Evolutionary conservation across 345 rosid genomes (phyloP).

Genomic region (Gossypium sturtianum): DNA sequence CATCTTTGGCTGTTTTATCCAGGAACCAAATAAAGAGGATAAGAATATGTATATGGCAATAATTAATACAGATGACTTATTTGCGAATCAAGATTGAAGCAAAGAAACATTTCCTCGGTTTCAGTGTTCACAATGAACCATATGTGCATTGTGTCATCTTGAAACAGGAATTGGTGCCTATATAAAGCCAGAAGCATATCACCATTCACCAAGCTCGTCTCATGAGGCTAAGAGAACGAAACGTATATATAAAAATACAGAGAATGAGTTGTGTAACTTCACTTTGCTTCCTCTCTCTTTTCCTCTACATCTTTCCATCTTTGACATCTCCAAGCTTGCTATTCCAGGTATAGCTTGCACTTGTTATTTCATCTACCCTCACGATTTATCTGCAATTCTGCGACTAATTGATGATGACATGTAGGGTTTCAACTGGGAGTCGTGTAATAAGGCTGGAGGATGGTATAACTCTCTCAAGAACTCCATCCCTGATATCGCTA

Average conservation of each 20-base stretch:
- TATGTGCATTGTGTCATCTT: background rate
- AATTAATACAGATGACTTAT: background rate
- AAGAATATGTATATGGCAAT: background rate
- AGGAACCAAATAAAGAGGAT: background rate
- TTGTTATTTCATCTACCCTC: background rate
- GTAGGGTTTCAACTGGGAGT: slow-evolving; percentile 93
- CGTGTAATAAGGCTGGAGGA: slow-evolving; percentile 59
- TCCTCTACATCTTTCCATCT: slow-evolving; percentile 34
- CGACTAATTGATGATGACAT: background rate
- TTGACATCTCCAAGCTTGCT: slow-evolving; percentile 38
- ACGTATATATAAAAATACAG: background rate
- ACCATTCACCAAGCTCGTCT: background rate
- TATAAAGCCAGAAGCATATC: slow-evolving; percentile 7
- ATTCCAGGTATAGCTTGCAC: slow-evolving; percentile 44
- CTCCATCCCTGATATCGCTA: slow-evolving; percentile 46
- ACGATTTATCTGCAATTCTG: background rate
- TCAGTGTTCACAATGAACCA: background rate
- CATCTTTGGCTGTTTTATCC: background rate
- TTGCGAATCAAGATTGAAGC: background rate
- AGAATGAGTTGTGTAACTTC: slow-evolving; percentile 22
- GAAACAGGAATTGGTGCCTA: slow-evolving; percentile 8
- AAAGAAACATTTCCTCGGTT: background rate
- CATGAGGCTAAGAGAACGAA: background rate
- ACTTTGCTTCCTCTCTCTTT: slow-evolving; percentile 25
- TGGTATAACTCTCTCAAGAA: slow-evolving; percentile 71